Conservation (phyloP, 1,284 basidiomycete genomes). For the Bondarzewia mesenterica region DNA sequence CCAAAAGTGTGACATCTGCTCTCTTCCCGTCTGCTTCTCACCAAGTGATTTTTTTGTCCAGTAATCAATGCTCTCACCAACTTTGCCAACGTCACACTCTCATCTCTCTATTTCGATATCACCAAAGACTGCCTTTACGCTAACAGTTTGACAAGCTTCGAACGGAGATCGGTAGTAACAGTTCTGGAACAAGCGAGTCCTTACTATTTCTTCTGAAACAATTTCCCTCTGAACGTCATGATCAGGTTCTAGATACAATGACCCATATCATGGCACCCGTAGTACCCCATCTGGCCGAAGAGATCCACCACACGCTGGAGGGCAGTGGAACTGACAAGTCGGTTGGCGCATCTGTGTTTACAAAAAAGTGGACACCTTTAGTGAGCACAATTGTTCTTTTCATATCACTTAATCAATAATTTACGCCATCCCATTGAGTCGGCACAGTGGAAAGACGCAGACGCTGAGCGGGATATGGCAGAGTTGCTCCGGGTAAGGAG, state of each 20-base stretch:
- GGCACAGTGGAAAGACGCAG: slow-evolving; percentile 44
- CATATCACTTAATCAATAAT: neutral
- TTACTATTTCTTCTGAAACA: slow-evolving; percentile 11
- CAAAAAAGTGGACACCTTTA: slow-evolving; percentile 49
- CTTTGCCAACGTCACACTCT: slow-evolving; percentile 65
- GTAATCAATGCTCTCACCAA: slow-evolving; percentile 54
- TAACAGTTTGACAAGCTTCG: slow-evolving; percentile 39
- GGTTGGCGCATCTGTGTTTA: slow-evolving; percentile 46
- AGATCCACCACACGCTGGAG: slow-evolving; percentile 55
- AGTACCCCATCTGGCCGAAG: slow-evolving; percentile 88
- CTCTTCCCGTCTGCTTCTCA: neutral
- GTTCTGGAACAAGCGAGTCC: slow-evolving; percentile 61
- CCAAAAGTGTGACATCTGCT: slow-evolving; percentile 51
- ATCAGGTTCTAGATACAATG: slow-evolving; percentile 64
- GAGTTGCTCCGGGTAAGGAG: slow-evolving; percentile 46
- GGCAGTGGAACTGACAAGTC: slow-evolving; percentile 21
- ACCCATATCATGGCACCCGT: slow-evolving; percentile 79
- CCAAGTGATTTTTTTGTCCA: slow-evolving; percentile 18
- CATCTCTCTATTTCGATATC: slow-evolving; percentile 87
- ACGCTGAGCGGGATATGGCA: slow-evolving; percentile 51
- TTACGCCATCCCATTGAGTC: slow-evolving; percentile 30
- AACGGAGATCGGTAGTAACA: slow-evolving; percentile 60
- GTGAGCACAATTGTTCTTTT: slow-evolving; percentile 31
- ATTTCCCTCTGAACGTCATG: neutral
- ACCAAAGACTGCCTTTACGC: slow-evolving; percentile 91